These are phyloP conservation scores for Scenedesmus sp. DNA, from an alignment of 163 green algal genomes.

Conservation along the genomic window DNA sequence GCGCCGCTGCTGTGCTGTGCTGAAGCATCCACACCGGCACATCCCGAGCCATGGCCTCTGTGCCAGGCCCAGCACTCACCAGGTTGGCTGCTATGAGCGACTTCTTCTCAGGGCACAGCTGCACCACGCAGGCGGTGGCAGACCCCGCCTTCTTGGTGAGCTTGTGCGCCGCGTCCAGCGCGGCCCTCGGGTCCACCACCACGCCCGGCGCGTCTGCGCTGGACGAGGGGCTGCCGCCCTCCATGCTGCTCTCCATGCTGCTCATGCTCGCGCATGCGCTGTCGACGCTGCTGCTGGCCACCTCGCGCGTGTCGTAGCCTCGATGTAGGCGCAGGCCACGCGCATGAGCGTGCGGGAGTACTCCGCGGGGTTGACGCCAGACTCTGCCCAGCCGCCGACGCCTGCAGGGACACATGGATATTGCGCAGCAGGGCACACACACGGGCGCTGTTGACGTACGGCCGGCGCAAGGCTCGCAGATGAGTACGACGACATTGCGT, in stretches of 20 bases:
- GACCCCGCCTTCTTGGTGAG: constrained; percentile 77
- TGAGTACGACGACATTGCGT: too few relatives aligned
- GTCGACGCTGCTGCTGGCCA: constrained; percentile 11
- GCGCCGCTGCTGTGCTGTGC: neutral
- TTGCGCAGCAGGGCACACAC: neutral
- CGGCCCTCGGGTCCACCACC: constrained; percentile 51
- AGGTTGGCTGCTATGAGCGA: constrained; percentile 75
- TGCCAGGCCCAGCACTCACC: constrained; percentile 52
- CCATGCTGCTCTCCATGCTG: constrained; percentile 37
- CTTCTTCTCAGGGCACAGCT: constrained; percentile 63
- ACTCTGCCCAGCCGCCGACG: constrained; percentile 75
- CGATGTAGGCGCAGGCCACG: constrained; percentile 73
- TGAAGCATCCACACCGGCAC: too few relatives aligned
- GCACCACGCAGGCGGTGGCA: constrained; percentile 77
- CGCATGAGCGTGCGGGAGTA: constrained; percentile 83
- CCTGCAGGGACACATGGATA: constrained; percentile 27
- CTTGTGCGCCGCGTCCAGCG: constrained; percentile 75
- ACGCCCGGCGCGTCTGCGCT: neutral
- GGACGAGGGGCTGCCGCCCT: neutral
- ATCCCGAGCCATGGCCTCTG: neutral
- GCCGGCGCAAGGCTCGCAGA: constrained; percentile 73
- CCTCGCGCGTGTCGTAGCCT: constrained; percentile 60
- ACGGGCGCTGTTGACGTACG: neutral
- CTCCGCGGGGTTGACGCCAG: constrained; percentile 82
- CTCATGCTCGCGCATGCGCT: constrained; percentile 37